A percentile compares a stretch with the other conserved stretches of the same genome.
Conservation (phyloP, 805 yeast genomes). For the Saturnispora hagleri region DNA sequence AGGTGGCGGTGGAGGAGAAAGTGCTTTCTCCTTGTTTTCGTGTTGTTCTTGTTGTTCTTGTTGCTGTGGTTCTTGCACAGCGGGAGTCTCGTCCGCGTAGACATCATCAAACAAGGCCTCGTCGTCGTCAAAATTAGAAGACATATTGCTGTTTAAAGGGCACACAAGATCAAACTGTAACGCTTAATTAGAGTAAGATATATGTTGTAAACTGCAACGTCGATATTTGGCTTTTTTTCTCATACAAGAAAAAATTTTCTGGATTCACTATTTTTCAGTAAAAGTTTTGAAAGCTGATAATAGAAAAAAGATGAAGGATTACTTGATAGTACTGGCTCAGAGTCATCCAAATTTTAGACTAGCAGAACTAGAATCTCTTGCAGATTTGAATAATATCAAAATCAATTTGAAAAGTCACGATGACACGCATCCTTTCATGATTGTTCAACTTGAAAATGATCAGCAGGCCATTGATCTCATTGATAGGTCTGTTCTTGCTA, state of each 20-base stretch:
- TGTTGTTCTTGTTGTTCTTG: constrained; percentile 2
- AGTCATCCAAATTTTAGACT: constrained; percentile 66
- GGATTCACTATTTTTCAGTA: not conserved
- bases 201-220: not conserved
- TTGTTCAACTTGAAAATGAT: constrained; percentile 58
- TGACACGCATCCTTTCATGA: constrained; percentile 58
- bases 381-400: constrained; percentile 46
- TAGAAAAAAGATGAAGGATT: constrained; percentile 39
- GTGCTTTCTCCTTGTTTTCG: not conserved
- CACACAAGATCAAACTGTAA: not conserved
- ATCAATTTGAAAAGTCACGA: constrained; percentile 54
- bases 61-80: constrained; percentile 10
- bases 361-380: constrained; percentile 81
- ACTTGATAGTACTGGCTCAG: constrained; percentile 79
- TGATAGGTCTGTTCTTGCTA: constrained; percentile 56
- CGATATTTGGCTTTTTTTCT: not conserved
- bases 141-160: constrained; percentile 1
- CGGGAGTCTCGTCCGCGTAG: constrained; percentile 34
- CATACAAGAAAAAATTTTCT: not conserved
- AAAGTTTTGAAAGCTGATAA: not conserved
- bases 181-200: not conserved
- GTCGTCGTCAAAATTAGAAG: constrained; percentile 71
- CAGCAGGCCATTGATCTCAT: constrained; percentile 57
- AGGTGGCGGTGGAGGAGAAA: constrained; percentile 3
- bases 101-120: constrained; percentile 92